Evolutionary conservation across 2,329 filamentous ascomycete species (phyloP).

Genomic region (Teratosphaeria zuluensis): DNA sequence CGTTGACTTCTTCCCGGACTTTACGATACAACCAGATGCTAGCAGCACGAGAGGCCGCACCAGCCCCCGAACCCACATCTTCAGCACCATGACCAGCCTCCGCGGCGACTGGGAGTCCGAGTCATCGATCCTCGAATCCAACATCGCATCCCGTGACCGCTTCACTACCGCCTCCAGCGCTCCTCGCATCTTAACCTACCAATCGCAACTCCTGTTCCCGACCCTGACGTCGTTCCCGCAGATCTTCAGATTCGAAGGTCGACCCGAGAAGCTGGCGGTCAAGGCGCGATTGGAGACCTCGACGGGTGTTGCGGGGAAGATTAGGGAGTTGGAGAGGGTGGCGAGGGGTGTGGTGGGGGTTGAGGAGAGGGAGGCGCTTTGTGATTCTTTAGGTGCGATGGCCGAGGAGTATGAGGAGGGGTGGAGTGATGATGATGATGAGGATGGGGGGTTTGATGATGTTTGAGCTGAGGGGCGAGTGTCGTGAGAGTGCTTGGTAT

Average conservation of each 20-base stretch:
- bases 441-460: conserved; percentile 51
- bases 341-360: conserved; percentile 55
- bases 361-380: conserved; percentile 76
- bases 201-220: conserved; percentile 55
- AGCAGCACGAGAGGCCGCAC: conserved; percentile 5
- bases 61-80: conserved; percentile 23
- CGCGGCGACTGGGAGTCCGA: conserved; percentile 30
- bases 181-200: conserved; percentile 26
- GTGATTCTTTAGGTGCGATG: conserved; percentile 70
- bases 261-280: conserved; percentile 35
- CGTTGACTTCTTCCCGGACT: conserved; percentile 20
- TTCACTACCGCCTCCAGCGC: conserved; percentile 21
- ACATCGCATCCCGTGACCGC: conserved; percentile 22
- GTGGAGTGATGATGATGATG: conserved; percentile 66
- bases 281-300: conserved; percentile 58
- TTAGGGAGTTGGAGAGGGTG: conserved; percentile 46
- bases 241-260: conserved; percentile 50
- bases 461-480: conserved; percentile 7
- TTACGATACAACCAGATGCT: conserved; percentile 3
- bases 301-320: conserved; percentile 57
- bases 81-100: conserved; percentile 30
- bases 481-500: neutral
- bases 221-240: conserved; percentile 74
- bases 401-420: conserved; percentile 83
- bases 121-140: conserved; percentile 21